Conservation (phyloP, 805 yeast species). For the Ogataea parapolymorpha region DNA sequence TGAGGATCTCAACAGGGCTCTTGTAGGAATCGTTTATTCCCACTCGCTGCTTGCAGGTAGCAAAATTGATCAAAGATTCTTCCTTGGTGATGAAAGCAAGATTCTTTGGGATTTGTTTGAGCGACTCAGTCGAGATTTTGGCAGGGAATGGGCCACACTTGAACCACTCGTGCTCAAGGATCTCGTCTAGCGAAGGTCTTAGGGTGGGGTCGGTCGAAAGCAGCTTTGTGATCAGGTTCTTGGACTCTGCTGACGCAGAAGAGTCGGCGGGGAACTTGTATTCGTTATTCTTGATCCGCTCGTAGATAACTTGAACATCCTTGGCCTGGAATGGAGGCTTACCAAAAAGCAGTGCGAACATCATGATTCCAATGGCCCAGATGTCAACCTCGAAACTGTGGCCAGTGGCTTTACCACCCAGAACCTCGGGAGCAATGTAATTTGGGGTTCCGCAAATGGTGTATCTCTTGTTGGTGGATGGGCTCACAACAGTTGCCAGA, state of each 20-base stretch:
- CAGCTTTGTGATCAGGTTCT: constrained; percentile 64
- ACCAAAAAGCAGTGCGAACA: constrained; percentile 87
- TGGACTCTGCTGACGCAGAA: constrained; percentile 66
- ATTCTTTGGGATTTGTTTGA: constrained; percentile 59
- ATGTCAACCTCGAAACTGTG: constrained; percentile 94
- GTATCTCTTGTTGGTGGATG: constrained; percentile 67
- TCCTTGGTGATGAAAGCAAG: constrained; percentile 51
- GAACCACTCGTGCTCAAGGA: constrained; percentile 84
- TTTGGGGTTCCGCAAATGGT: constrained; percentile 99
- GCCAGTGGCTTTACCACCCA: constrained; percentile 82
- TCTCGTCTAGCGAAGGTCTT: constrained; percentile 78
- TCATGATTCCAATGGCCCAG: constrained; percentile 97
- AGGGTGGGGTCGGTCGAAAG: constrained; percentile 72
- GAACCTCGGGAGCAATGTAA: constrained; percentile 96
- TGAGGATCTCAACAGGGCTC: constrained; percentile 67
- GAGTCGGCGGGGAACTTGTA: constrained; percentile 67
- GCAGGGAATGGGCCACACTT: constrained; percentile 75
- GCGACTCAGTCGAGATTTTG: constrained; percentile 56
- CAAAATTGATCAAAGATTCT: constrained; percentile 66
- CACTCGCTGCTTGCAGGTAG: constrained; percentile 57
- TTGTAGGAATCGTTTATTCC: constrained; percentile 49
- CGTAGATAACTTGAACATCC: constrained; percentile 89
- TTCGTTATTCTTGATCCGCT: constrained; percentile 81
- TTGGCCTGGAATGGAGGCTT: constrained; percentile 98
- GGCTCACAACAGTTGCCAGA: constrained; percentile 86